Evolutionary conservation across 495 filamentous ascomycete species (phyloP).

Genomic region (Terfezia claveryi): DNA sequence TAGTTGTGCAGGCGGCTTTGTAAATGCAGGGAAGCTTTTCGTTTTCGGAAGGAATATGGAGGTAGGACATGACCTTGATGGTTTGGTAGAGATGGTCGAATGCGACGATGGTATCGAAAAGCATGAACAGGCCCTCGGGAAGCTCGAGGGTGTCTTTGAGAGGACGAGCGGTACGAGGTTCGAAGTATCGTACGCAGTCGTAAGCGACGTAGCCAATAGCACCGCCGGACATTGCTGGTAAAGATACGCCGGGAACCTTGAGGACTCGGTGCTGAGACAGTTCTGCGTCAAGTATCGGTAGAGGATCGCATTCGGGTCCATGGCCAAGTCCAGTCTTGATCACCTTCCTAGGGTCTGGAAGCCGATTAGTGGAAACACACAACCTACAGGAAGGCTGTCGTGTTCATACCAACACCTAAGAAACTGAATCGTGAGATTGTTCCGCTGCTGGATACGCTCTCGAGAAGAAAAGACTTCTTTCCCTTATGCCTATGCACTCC

Average conservation of each 20-base stretch:
- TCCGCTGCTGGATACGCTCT: conserved; percentile 78
- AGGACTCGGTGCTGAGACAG: conserved; percentile 55
- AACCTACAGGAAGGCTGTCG: not conserved
- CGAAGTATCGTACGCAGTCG: conserved; percentile 92
- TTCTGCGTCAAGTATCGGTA: conserved; percentile 58
- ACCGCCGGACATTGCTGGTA: conserved; percentile 73
- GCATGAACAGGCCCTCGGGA: conserved; percentile 90
- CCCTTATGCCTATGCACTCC: conserved; percentile 26
- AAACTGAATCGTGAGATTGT: conserved; percentile 88
- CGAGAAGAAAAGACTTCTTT: conserved; percentile 65
- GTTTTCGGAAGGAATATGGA: conserved; percentile 39
- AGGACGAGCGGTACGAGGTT: conserved; percentile 68
- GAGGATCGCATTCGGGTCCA: conserved; percentile 60
- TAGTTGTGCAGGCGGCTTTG: conserved; percentile 34
- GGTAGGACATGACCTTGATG: conserved; percentile 79
- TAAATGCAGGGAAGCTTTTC: conserved; percentile 35
- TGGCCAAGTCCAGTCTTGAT: conserved; percentile 73
- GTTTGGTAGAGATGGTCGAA: conserved; percentile 88
- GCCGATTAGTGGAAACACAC: not conserved
- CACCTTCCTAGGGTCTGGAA: conserved; percentile 53
- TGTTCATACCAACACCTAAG: conserved; percentile 48
- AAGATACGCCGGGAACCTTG: conserved; percentile 50
- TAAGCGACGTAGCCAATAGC: conserved; percentile 94
- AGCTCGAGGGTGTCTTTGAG: conserved; percentile 74
- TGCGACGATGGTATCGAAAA: conserved; percentile 85